These are phyloP conservation scores for Thymus mandschuricus DNA, from an alignment of 257 asterid species.

Conservation along the genomic window DNA sequence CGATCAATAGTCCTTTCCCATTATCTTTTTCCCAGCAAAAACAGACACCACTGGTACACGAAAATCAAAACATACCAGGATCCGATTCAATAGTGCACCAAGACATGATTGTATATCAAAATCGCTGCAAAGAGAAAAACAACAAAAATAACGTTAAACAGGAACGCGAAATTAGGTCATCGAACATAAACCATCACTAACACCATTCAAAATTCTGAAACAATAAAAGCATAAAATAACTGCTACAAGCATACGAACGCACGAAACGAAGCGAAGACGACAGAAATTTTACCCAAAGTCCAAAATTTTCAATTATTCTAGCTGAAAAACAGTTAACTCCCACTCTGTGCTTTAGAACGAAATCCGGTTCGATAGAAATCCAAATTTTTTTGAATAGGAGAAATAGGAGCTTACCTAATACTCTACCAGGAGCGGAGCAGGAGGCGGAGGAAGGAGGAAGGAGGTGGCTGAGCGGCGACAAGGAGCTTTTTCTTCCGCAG, in stretches of 20 bases:
- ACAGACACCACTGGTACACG: constrained; percentile 3
- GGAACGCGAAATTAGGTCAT: constrained; percentile 29
- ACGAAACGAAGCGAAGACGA: neutral
- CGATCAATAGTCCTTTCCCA: neutral
- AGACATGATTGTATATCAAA: constrained; percentile 63
- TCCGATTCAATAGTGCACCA: constrained; percentile 99
- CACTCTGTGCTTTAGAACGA: constrained; percentile 10
- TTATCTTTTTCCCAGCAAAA: neutral
- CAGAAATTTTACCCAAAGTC: neutral
- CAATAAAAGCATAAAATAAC: neutral
- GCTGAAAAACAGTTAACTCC: constrained; percentile 17
- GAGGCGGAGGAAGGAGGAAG: constrained; percentile 30
- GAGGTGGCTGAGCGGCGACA: constrained; percentile 34
- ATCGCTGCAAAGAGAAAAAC: constrained; percentile 37
- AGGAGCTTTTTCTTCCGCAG: neutral
- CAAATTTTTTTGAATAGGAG: constrained; percentile 1
- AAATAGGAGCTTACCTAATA: constrained; percentile 24
- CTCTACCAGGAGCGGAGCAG: constrained; percentile 7
- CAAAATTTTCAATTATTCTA: neutral
- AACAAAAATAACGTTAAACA: neutral
- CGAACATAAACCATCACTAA: constrained; percentile 4
- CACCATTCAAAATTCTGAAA: constrained; percentile 17
- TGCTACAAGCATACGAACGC: neutral
- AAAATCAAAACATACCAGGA: constrained; percentile 67
- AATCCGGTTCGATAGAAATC: constrained; percentile 23